phyloP scores from a whole-genome alignment of 768 basidiomycete species.

The Suillus variegatus region DNA sequence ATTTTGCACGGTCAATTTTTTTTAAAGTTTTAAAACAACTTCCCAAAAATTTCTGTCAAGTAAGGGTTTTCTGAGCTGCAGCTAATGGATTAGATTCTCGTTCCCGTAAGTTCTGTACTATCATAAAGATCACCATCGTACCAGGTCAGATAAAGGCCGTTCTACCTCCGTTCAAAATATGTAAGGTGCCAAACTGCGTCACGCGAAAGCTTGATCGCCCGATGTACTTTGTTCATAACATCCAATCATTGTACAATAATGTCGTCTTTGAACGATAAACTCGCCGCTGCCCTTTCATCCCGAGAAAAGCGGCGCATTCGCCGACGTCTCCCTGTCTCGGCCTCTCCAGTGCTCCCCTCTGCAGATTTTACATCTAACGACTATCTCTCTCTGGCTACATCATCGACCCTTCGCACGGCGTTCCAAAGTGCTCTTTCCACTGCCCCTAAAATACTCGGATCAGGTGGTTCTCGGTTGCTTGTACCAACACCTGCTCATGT shows the following conservation, averaged over 20 bases:
- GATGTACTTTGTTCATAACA: background rate
- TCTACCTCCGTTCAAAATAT: background rate
- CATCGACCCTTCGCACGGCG: constrained; percentile 50
- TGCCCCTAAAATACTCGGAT: constrained; percentile 71
- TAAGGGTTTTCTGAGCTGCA: background rate
- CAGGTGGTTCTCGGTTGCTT: constrained; percentile 85
- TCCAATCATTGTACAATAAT: constrained; percentile 14
- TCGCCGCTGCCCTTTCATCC: constrained; percentile 58
- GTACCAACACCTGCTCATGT: constrained; percentile 60
- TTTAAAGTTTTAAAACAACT: background rate
- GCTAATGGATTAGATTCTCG: background rate
- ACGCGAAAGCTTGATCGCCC: background rate
- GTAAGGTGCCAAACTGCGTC: background rate
- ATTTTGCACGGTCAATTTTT: background rate
- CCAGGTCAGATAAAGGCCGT: background rate
- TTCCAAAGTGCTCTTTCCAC: constrained; percentile 57
- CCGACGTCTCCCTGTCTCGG: constrained; percentile 61
- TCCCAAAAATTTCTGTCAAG: background rate
- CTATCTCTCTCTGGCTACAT: constrained; percentile 81
- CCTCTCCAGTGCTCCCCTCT: constrained; percentile 29
- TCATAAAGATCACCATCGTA: background rate
- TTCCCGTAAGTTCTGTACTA: background rate
- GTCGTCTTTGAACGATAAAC: constrained; percentile 36
- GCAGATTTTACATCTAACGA: constrained; percentile 88
- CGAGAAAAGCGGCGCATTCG: constrained; percentile 68